Conservation (phyloP, 2,329 filamentous ascomycete genomes). For the Fusarium fracticaudum region DNA sequence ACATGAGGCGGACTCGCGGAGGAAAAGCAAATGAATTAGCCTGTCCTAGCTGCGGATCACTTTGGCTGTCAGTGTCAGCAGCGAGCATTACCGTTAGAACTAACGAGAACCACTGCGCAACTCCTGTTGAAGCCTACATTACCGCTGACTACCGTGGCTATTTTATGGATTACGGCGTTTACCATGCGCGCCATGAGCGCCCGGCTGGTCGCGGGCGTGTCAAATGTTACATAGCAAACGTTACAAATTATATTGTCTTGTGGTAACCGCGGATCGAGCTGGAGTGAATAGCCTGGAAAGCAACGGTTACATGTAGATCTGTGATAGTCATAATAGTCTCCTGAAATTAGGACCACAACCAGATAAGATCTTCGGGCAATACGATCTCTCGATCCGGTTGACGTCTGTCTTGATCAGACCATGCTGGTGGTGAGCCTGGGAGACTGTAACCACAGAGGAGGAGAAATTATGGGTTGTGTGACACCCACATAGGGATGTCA, state of each 20-base stretch:
- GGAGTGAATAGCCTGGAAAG: background rate
- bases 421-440: conserved; percentile 7
- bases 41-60: conserved; percentile 23
- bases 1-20: background rate
- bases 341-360: conserved; percentile 9
- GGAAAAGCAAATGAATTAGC: background rate
- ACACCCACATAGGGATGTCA: background rate
- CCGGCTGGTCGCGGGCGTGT: conserved; percentile 4
- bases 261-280: conserved; percentile 4
- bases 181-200: conserved; percentile 20
- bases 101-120: conserved; percentile 15
- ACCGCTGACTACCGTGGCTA: background rate
- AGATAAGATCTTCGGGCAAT: conserved; percentile 26
- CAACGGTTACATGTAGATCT: conserved; percentile 19
- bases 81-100: background rate
- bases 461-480: conserved; percentile 11
- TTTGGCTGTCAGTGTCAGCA: background rate
- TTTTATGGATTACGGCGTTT: conserved; percentile 5
- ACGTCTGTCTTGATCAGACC: conserved; percentile 3
- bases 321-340: background rate
- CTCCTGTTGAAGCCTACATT: conserved; percentile 1
- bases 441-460: conserved; percentile 6
- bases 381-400: conserved; percentile 8
- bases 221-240: background rate
- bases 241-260: background rate